Conservation (phyloP, 2,329 filamentous ascomycete genomes). For the Dactylonectria macrodidyma region DNA sequence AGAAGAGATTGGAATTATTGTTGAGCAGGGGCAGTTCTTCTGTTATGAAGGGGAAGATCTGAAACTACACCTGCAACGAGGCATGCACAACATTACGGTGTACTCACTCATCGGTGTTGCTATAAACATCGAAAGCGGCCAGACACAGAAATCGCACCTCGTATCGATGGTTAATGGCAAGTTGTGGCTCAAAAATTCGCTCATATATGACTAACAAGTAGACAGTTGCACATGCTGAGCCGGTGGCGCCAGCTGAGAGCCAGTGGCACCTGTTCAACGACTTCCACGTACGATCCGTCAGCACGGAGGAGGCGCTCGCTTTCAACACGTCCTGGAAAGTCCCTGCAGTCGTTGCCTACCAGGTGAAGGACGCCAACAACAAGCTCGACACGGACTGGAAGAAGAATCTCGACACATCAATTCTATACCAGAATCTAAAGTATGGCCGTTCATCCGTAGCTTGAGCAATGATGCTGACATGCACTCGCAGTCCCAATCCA, state of each 20-base stretch:
- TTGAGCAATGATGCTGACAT: conserved; percentile 24
- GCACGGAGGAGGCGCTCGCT: conserved; percentile 85
- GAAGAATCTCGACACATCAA: conserved; percentile 83
- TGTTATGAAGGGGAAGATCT: conserved; percentile 96
- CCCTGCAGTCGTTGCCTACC: conserved; percentile 89
- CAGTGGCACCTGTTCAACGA: conserved; percentile 99
- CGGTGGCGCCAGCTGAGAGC: conserved; percentile 70
- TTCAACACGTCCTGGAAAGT: conserved; percentile 96
- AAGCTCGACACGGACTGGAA: conserved; percentile 91
- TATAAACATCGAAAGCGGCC: conserved; percentile 88
- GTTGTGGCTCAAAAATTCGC: not conserved
- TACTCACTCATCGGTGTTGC: conserved; percentile 94
- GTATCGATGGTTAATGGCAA: conserved; percentile 90
- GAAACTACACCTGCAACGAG: conserved; percentile 82
- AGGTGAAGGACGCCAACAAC: conserved; percentile 86
- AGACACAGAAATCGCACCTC: conserved; percentile 90
- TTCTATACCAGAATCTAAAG: conserved; percentile 82
- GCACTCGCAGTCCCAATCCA: conserved; percentile 55
- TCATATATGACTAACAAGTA: conserved; percentile 42
- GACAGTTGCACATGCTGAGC: conserved; percentile 76
- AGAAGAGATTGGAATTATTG: conserved; percentile 92
- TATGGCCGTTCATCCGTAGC: conserved; percentile 49
- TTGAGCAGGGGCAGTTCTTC: conserved; percentile 92
- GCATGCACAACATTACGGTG: conserved; percentile 85
- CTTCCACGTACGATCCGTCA: conserved; percentile 88